Evolutionary conservation across 192 early-diverging fungal genomes (phyloP).

Genomic region (Geranomyces variabilis): DNA sequence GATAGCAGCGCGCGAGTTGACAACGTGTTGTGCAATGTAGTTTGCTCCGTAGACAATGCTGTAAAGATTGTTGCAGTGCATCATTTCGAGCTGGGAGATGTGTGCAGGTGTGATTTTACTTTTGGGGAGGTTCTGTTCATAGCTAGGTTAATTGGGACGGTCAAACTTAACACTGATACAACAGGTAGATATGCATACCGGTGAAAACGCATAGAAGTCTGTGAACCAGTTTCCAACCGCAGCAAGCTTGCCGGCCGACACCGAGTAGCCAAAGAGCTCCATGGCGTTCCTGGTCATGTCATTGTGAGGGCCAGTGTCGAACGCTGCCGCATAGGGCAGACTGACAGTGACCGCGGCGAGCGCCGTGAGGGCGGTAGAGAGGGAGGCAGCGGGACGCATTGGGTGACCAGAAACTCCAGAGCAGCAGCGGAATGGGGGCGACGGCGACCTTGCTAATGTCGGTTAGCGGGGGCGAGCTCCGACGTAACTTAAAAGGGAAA

Average conservation of each 20-base stretch:
- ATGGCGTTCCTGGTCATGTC: slow-evolving; percentile 33
- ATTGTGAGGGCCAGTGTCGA: slow-evolving; percentile 40
- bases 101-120: slow-evolving; percentile 17
- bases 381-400: too few species aligned
- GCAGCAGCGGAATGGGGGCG: too few species aligned
- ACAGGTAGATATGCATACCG: not conserved
- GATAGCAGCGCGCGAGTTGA: slow-evolving; percentile 29
- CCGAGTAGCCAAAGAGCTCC: slow-evolving; percentile 18
- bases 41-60: too few species aligned
- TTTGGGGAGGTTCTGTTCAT: not conserved
- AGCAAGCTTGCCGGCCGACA: slow-evolving; percentile 12
- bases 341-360: not conserved
- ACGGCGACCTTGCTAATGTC: too few species aligned
- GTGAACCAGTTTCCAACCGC: slow-evolving; percentile 33
- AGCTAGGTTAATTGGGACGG: not conserved
- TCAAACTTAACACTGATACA: not conserved
- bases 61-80: slow-evolving; percentile 38
- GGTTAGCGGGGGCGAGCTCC: too few species aligned
- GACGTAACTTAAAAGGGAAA: too few species aligned
- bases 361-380: not conserved
- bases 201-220: slow-evolving; percentile 33
- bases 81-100: slow-evolving; percentile 25
- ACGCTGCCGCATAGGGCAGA: slow-evolving; percentile 4
- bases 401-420: too few species aligned
- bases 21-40: slow-evolving; percentile 28